These are phyloP conservation scores for grape (Vitis vinifera) DNA, from an alignment of 164 flowering plant genomes.

Conservation along the genomic window DNA sequence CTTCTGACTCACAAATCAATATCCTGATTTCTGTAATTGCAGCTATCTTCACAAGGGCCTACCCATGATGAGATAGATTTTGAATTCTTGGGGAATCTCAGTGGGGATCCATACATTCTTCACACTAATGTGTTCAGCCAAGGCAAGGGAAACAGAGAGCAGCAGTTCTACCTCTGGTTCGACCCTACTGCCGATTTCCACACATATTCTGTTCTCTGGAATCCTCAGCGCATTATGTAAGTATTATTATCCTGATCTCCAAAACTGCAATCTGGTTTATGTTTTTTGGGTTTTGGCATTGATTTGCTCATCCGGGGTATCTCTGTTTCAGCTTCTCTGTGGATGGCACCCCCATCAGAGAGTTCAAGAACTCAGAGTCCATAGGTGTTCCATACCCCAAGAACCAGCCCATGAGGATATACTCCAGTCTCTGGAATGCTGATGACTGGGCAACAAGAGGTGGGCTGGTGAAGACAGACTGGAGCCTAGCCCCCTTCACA, in stretches of 20 bases:
- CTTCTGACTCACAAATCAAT: too few species aligned
- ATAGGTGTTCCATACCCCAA: slow-evolving; percentile 11
- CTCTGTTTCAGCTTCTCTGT: not conserved
- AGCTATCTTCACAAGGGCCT: too few species aligned
- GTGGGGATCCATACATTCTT: too few species aligned
- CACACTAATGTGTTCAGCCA: slow-evolving; percentile 5
- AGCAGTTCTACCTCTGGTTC: slow-evolving; percentile 19
- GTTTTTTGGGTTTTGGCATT: not conserved
- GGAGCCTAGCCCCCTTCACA: slow-evolving; percentile 10
- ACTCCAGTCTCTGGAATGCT: slow-evolving; percentile 15
- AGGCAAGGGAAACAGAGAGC: slow-evolving; percentile 17
- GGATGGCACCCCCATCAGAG: slow-evolving; percentile 13
- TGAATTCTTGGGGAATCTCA: too few species aligned
- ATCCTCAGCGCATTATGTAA: slow-evolving; percentile 12
- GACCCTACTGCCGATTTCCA: slow-evolving; percentile 18
- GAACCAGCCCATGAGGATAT: slow-evolving; percentile 17
- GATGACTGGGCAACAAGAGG: slow-evolving; percentile 13
- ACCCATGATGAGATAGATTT: too few species aligned
- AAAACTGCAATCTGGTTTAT: not conserved
- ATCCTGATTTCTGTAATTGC: too few species aligned
- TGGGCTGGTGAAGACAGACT: slow-evolving; percentile 17
- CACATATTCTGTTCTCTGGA: slow-evolving; percentile 16
- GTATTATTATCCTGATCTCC: not conserved
- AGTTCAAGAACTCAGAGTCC: slow-evolving; percentile 19
- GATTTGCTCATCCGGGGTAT: too few species aligned